Percentiles rank a stretch among this genome's conserved stretches.
Conservation (phyloP, 352 stramenopile species). For the Phytophthora fragariae region DNA sequence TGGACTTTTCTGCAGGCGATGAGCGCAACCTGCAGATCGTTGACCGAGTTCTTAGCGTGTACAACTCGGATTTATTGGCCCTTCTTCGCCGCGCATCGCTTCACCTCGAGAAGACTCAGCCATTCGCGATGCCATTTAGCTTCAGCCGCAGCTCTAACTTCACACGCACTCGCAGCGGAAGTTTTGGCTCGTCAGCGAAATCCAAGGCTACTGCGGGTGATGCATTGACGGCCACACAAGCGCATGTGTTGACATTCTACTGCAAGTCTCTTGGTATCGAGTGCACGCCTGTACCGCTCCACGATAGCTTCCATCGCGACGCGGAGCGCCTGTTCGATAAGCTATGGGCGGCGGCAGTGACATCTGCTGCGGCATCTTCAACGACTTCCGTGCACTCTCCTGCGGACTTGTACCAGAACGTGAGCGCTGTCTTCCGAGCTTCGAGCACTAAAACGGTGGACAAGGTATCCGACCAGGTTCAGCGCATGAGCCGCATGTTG, state of each 20-base stretch:
- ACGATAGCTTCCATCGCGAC: slow-evolving; percentile 81
- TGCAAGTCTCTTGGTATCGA: slow-evolving; percentile 83
- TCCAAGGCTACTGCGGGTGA: slow-evolving; percentile 40
- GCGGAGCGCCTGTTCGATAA: slow-evolving; percentile 89
- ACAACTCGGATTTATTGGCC: slow-evolving; percentile 68
- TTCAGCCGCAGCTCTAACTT: slow-evolving; percentile 37
- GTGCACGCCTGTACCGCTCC: slow-evolving; percentile 67
- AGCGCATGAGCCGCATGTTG: slow-evolving; percentile 74
- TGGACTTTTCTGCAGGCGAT: slow-evolving; percentile 79
- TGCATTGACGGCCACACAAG: slow-evolving; percentile 65
- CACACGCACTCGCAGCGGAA: slow-evolving; percentile 36
- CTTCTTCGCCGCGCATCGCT: slow-evolving; percentile 67
- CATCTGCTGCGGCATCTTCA: slow-evolving; percentile 29
- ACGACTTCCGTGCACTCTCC: slow-evolving; percentile 38
- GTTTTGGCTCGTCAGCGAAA: slow-evolving; percentile 40
- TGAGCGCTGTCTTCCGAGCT: slow-evolving; percentile 47
- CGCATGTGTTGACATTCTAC: slow-evolving; percentile 82
- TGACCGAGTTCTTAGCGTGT: slow-evolving; percentile 78
- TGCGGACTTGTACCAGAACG: slow-evolving; percentile 44
- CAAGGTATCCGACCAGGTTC: slow-evolving; percentile 57
- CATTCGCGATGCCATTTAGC: slow-evolving; percentile 63
- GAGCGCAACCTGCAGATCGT: slow-evolving; percentile 71
- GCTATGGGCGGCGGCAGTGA: slow-evolving; percentile 52
- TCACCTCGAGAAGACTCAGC: slow-evolving; percentile 74
- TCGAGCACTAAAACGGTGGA: slow-evolving; percentile 36